These are phyloP conservation scores for Heimioporus retisporus DNA, from an alignment of 1,284 basidiomycete species.

Conservation along the genomic window DNA sequence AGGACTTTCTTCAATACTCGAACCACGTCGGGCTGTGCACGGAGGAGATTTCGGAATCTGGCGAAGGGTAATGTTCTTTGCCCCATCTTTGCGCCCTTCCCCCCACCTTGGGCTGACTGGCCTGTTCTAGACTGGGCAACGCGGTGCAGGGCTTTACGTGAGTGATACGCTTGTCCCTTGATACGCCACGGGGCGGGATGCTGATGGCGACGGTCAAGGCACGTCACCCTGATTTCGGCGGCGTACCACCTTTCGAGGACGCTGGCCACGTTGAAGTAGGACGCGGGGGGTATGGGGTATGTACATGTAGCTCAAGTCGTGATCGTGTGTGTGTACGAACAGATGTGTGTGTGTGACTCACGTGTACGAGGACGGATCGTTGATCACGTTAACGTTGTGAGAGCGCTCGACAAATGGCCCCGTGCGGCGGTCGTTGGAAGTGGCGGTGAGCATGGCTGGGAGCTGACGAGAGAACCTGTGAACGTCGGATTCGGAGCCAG, in stretches of 20 bases:
- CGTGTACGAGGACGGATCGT: no score
- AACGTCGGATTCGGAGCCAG: no score
- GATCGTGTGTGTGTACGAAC: not conserved
- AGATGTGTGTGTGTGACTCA: no score
- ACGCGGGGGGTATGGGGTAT: no score
- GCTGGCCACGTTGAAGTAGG: slow-evolving; percentile 33
- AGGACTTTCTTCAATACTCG: slow-evolving; percentile 84
- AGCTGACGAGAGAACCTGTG: no score
- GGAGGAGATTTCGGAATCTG: slow-evolving; percentile 85
- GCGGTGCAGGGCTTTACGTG: slow-evolving; percentile 91
- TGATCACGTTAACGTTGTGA: no score
- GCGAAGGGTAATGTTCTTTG: slow-evolving; percentile 65
- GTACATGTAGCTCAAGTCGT: no score
- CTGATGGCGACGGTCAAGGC: slow-evolving; percentile 34
- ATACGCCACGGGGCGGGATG: not conserved
- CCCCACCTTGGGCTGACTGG: no score
- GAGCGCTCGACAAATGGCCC: no score
- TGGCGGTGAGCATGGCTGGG: no score
- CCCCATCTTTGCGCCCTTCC: not conserved
- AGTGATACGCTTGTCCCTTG: slow-evolving; percentile 41
- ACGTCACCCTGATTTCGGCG: slow-evolving; percentile 85
- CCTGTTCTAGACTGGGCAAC: slow-evolving; percentile 70
- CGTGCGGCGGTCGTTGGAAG: no score
- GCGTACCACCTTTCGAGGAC: slow-evolving; percentile 86
- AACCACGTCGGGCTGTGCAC: slow-evolving; percentile 91